Evolutionary conservation across 257 asterid species (phyloP).

Genomic region (Paraleonurus japonicus): DNA sequence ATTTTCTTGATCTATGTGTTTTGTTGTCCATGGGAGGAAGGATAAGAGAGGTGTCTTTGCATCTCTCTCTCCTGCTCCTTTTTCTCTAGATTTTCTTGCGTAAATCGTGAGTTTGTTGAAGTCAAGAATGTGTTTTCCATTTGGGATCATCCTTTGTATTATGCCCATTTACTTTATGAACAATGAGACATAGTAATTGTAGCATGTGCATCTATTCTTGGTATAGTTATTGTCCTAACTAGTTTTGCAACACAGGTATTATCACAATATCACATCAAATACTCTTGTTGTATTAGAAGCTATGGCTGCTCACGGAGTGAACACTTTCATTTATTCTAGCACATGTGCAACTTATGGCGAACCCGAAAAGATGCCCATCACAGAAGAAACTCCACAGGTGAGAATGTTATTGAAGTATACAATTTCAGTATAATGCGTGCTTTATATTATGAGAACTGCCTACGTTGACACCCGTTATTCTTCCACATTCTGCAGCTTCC

Average conservation of each 20-base stretch:
- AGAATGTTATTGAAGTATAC: slow-evolving; percentile 13
- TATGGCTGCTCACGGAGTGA: slow-evolving; percentile 65
- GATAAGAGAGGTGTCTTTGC: no score
- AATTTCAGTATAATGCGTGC: slow-evolving; percentile 9
- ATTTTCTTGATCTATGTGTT: no score
- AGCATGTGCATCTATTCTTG: background rate
- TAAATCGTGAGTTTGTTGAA: background rate
- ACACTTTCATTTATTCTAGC: slow-evolving; percentile 78
- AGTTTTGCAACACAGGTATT: slow-evolving; percentile 56
- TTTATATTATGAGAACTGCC: background rate
- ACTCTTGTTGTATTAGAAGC: slow-evolving; percentile 80
- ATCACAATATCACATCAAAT: slow-evolving; percentile 94
- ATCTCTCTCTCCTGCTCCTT: background rate
- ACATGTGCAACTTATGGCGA: slow-evolving; percentile 96
- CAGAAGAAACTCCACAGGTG: slow-evolving; percentile 78
- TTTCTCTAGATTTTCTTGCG: background rate
- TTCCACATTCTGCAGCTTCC: slow-evolving; percentile 56
- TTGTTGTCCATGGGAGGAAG: background rate
- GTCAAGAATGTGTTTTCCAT: background rate
- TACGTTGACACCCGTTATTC: slow-evolving; percentile 1
- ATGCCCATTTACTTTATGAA: background rate
- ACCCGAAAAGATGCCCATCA: slow-evolving; percentile 89
- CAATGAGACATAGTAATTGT: background rate
- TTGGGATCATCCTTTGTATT: background rate
- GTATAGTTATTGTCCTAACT: slow-evolving; percentile 13